phyloP scores from a whole-genome alignment of 805 yeast genomes.

The Candida pseudoglaebosa region DNA sequence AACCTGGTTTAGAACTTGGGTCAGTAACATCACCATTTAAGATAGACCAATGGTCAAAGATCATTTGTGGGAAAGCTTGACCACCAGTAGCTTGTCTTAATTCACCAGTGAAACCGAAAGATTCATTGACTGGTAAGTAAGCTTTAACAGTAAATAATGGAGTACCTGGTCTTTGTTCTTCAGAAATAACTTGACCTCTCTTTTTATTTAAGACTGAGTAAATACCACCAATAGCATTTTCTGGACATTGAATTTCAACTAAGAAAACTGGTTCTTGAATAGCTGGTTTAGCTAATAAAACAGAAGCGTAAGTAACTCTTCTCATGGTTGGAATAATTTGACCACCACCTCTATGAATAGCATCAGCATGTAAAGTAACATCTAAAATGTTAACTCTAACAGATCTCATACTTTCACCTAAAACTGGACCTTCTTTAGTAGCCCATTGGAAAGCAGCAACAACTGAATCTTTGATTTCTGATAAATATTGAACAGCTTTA shows the following conservation, averaged over 20 bases:
- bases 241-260: constrained; percentile 99
- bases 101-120: constrained; percentile 99
- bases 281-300: constrained; percentile 97
- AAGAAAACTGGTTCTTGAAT: constrained; percentile 99
- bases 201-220: constrained; percentile 98
- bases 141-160: constrained; percentile 99
- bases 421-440: constrained; percentile 98
- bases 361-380: constrained; percentile 99
- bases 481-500: constrained; percentile 98
- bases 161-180: constrained; percentile 99
- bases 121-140: constrained; percentile 99
- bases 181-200: constrained; percentile 99
- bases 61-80: constrained; percentile 99
- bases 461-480: constrained; percentile 98
- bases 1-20: constrained; percentile 66
- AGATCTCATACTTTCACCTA: constrained; percentile 95
- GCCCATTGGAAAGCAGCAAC: constrained; percentile 99
- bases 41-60: constrained; percentile 97
- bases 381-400: constrained; percentile 97
- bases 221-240: constrained; percentile 99
- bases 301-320: constrained; percentile 98
- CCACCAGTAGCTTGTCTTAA: constrained; percentile 99
- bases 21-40: constrained; percentile 91
- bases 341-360: constrained; percentile 99
- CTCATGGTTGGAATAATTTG: constrained; percentile 99